These are phyloP conservation scores for Trypanosomatidae sp. DNA, from an alignment of 208 protist species.

Conservation along the genomic window DNA sequence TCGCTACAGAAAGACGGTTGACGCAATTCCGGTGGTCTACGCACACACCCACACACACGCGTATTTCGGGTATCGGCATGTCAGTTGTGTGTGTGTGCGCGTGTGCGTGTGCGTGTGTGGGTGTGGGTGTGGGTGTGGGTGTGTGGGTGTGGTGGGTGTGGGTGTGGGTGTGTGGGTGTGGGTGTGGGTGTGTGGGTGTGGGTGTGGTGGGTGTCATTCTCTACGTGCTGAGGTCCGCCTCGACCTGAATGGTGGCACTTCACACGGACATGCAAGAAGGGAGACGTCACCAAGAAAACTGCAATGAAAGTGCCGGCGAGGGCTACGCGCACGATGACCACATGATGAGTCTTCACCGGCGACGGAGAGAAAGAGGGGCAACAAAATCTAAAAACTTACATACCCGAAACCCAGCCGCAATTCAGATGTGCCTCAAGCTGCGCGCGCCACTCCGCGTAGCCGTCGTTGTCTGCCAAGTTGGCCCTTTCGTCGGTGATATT, in stretches of 20 bases:
- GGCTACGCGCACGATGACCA: background rate
- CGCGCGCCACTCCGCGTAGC: slow-evolving; percentile 7
- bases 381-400: background rate
- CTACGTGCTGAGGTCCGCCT: background rate
- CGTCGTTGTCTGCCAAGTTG: background rate
- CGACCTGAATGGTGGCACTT: background rate
- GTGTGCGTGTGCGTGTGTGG: background rate
- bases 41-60: too few species aligned
- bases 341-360: background rate
- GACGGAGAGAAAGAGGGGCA: too few species aligned
- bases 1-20: background rate
- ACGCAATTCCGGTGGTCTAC: too few species aligned
- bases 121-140: too few species aligned
- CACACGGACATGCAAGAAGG: background rate
- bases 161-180: too few species aligned
- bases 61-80: too few species aligned
- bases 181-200: too few species aligned
- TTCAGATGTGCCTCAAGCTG: slow-evolving; percentile 6
- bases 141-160: too few species aligned
- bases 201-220: background rate
- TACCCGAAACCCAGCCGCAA: background rate
- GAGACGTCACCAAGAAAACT: background rate
- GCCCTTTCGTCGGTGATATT: background rate
- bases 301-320: background rate
- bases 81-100: background rate